Evolutionary conservation across 352 stramenopile genomes (phyloP).

Genomic region (Phytophthora macrochlamydospora): DNA sequence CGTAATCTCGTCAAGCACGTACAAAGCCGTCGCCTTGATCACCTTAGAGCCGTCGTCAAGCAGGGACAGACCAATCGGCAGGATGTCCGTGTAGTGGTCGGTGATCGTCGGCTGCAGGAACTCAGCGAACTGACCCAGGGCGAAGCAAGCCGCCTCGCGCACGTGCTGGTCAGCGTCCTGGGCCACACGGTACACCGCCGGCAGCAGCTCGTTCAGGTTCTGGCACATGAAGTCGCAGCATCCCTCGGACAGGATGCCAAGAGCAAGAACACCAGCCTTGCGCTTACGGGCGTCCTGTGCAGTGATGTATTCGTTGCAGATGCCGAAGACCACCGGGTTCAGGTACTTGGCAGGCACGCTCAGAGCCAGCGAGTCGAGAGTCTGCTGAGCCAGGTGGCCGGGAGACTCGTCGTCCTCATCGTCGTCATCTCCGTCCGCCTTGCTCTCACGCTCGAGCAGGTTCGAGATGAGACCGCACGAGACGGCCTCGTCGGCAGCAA

Average conservation of each 20-base stretch:
- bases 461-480: conserved; percentile 87
- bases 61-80: conserved; percentile 95
- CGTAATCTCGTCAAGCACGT: conserved; percentile 99
- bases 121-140: conserved; percentile 98
- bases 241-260: conserved; percentile 97
- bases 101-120: conserved; percentile 98
- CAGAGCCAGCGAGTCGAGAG: conserved; percentile 81
- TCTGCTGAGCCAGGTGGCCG: conserved; percentile 85
- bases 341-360: conserved; percentile 86
- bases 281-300: conserved; percentile 89
- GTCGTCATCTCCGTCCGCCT: conserved; percentile 59
- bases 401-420: conserved; percentile 84
- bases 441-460: conserved; percentile 72
- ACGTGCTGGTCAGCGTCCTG: conserved; percentile 94
- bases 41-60: conserved; percentile 94
- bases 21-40: conserved; percentile 96
- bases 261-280: conserved; percentile 96
- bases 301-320: conserved; percentile 91
- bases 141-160: conserved; percentile 97
- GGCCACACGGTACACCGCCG: conserved; percentile 90
- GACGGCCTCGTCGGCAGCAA: conserved; percentile 75
- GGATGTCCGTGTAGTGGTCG: conserved; percentile 94
- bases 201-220: conserved; percentile 93
- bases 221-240: conserved; percentile 95
- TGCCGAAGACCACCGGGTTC: conserved; percentile 73